Conservation (phyloP, 805 yeast genomes). For the Metschnikowia chrysomelidarum region DNA sequence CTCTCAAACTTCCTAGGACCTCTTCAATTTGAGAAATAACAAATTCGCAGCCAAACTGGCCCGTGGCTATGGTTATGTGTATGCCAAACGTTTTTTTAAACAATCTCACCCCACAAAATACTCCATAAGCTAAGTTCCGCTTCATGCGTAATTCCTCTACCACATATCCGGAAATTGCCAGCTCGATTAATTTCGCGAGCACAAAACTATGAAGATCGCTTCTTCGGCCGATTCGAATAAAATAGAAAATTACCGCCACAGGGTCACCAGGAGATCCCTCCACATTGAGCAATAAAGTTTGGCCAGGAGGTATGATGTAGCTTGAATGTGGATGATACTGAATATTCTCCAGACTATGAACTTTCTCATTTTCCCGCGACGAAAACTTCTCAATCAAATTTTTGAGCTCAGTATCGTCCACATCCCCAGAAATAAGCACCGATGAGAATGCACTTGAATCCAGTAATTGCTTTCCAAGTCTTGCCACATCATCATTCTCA, state of each 20-base stretch:
- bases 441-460: constrained; percentile 31
- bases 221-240: constrained; percentile 56
- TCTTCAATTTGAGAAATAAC: constrained; percentile 48
- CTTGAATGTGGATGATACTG: constrained; percentile 6
- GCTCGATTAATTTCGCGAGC: constrained; percentile 47
- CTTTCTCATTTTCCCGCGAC: background rate
- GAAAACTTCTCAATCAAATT: constrained; percentile 13
- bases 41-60: constrained; percentile 37
- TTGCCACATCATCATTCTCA: constrained; percentile 33
- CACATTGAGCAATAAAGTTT: background rate
- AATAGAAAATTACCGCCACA: constrained; percentile 43
- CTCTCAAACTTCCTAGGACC: constrained; percentile 43
- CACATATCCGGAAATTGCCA: constrained; percentile 43
- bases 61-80: constrained; percentile 57
- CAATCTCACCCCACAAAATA: constrained; percentile 54
- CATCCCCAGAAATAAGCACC: constrained; percentile 54
- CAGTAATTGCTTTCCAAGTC: constrained; percentile 28
- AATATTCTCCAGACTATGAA: background rate
- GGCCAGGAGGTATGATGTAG: constrained; percentile 6
- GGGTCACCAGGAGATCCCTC: constrained; percentile 7
- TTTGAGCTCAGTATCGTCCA: constrained; percentile 20
- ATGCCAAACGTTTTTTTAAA: constrained; percentile 55
- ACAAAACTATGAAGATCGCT: constrained; percentile 31
- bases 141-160: constrained; percentile 50
- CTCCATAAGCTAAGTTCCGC: constrained; percentile 61